Evolutionary conservation across 306 rosid genomes (phyloP), one percentile per base, ranked within the genome.

Genomic region (Glycine tomentella): DNA sequence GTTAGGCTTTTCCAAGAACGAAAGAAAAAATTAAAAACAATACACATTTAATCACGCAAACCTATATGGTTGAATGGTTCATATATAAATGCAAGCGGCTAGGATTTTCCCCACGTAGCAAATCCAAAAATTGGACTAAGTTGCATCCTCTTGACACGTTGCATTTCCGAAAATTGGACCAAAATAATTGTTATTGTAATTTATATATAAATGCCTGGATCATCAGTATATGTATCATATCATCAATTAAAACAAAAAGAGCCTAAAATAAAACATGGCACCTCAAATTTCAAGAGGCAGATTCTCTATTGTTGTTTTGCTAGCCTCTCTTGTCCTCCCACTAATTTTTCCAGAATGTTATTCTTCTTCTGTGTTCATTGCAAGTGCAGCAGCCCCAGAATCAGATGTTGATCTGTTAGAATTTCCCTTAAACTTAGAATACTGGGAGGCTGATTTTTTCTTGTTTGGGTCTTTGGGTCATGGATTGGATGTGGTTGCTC

Each of bases 401-500:
- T 48, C 80, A 2, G 91, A 90, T 69, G 72, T 13, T 9, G 92
- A 92, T 78, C 82, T 83, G 17, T 31, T 92, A 7, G 95, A 90
- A 48, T 89, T 90, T 59, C 83, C 97, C 13, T 78, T 92, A 4
- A 90, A 92, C 64, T 86, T 90, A 51, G 95, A 92, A 86, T 92
- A 62, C n/a, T 69, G 89, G 64, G 95, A 92, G 70, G 97, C 95
- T 2, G 97, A 92, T 59, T 89, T 92, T 86, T 89, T 90, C 69
- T 69, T 92, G 44, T 82, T 31, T 79, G 93, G 91, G 15, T 52
- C 93, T 36, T 69, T 84, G 38, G 93, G 95, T 34, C 16, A 58
- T 76, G 97, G 97, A 2, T 82, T 92, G 62, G 97, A 90, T 38
- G 31, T 0, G 52, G 62, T 85, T 72, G 92, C 84, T 42, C 90